Evolutionary conservation across 768 basidiomycete species (phyloP).

Genomic region (Suillus paluster): DNA sequence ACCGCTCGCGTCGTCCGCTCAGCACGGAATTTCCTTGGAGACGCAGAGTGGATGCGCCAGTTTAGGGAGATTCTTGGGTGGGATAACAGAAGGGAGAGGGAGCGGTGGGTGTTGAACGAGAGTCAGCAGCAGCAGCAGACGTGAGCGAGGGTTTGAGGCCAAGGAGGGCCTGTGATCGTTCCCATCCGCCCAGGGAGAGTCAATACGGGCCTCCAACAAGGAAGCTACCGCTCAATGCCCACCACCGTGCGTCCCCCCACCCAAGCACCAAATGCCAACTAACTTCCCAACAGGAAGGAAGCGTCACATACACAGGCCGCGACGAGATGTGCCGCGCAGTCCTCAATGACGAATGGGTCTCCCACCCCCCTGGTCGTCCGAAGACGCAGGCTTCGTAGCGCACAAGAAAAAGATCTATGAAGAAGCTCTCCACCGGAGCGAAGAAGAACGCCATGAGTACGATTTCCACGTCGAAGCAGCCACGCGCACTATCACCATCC

Average conservation of each 20-base stretch:
- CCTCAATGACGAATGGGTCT: constrained; percentile 98
- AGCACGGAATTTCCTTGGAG: constrained; percentile 73
- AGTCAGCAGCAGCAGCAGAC: constrained; percentile 47
- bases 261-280: too few species aligned
- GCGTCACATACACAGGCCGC: constrained; percentile 89
- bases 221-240: constrained; percentile 90
- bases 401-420: constrained; percentile 97
- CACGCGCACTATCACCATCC: constrained; percentile 83
- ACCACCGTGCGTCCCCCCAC: constrained; percentile 57
- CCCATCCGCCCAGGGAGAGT: constrained; percentile 55
- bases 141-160: constrained; percentile 55
- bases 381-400: constrained; percentile 89
- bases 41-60: constrained; percentile 77
- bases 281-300: constrained; percentile 77
- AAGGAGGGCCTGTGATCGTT: constrained; percentile 39
- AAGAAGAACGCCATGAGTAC: constrained; percentile 98
- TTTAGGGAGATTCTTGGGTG: constrained; percentile 89
- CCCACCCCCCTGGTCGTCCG: constrained; percentile 96
- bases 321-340: constrained; percentile 97
- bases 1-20: constrained; percentile 82
- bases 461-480: constrained; percentile 99
- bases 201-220: constrained; percentile 74
- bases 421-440: constrained; percentile 93
- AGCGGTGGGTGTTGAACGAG: constrained; percentile 52
- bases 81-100: constrained; percentile 74